Conservation (phyloP, 176 grass and related monocot genomes). For the Eragrostis curvula region DNA sequence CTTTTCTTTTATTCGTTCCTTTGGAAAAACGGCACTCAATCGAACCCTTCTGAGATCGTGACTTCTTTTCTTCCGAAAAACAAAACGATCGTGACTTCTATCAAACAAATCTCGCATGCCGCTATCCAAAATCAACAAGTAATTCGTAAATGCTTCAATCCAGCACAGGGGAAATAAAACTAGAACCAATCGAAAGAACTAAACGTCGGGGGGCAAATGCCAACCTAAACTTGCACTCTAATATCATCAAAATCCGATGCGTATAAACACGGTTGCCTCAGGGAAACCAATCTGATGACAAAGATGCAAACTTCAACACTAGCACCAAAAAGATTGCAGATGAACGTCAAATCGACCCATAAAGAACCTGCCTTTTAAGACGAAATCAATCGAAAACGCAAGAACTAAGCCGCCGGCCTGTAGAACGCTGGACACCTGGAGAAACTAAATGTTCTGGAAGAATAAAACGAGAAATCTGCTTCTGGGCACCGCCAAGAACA, state of each 20-base stretch:
- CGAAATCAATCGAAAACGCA: not conserved
- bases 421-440: not conserved
- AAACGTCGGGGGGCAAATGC: not conserved
- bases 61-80: not conserved
- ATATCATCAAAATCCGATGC: not conserved
- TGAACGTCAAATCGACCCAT: not conserved
- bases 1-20: not conserved
- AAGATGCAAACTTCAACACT: not conserved
- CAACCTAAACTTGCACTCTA: not conserved
- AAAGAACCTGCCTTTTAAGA: not conserved
- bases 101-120: not conserved
- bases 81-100: conserved; percentile 13
- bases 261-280: not conserved
- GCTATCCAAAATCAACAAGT: not conserved
- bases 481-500: not conserved
- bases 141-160: not conserved
- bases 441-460: not conserved
- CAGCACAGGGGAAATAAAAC: not conserved
- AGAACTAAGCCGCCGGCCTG: not conserved
- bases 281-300: not conserved
- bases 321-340: not conserved
- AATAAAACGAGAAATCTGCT: not conserved
- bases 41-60: conserved; percentile 8
- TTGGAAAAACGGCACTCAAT: not conserved
- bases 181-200: conserved; percentile 5